phyloP scores from a whole-genome alignment of 768 basidiomycete genomes.

The Tricholoma flavovirens region DNA sequence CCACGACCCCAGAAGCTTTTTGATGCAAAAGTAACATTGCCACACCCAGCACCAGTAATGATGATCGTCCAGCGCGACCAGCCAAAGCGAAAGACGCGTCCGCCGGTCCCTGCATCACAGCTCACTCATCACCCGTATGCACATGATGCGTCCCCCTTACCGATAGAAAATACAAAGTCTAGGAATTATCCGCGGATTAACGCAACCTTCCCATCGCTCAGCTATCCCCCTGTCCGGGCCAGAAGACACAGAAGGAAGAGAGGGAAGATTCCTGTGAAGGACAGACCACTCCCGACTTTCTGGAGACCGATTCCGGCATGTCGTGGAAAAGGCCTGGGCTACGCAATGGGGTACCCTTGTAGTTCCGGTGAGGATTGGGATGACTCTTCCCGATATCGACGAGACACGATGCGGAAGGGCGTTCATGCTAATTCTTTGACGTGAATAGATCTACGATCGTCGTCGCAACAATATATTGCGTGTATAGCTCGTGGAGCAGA shows the following conservation, averaged over 20 bases:
- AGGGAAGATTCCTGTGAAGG: constrained; percentile 16
- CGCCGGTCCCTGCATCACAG: constrained; percentile 27
- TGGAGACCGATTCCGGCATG: constrained; percentile 34
- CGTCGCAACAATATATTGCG: background rate
- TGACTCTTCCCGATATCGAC: constrained; percentile 8
- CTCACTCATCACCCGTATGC: constrained; percentile 30
- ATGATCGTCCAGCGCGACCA: constrained; percentile 27
- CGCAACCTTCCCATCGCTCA: background rate
- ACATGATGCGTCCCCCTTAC: constrained; percentile 8
- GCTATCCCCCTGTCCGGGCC: background rate
- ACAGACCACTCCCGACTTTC: constrained; percentile 30
- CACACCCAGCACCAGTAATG: constrained; percentile 16
- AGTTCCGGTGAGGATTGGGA: constrained; percentile 16
- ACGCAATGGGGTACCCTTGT: constrained; percentile 38
- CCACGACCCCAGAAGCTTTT: constrained; percentile 1
- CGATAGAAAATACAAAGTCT: background rate
- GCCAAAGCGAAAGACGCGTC: constrained; percentile 32
- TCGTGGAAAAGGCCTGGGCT: constrained; percentile 36
- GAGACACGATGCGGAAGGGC: constrained; percentile 17
- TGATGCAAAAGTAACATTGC: background rate
- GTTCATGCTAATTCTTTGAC: background rate
- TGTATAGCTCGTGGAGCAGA: background rate
- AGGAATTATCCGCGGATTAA: background rate
- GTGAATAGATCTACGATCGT: background rate
- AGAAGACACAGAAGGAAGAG: constrained; percentile 8